Base-by-base conservation (phyloP, 2,329 filamentous ascomycete genomes). In the Zymoseptoria brevis region DNA sequence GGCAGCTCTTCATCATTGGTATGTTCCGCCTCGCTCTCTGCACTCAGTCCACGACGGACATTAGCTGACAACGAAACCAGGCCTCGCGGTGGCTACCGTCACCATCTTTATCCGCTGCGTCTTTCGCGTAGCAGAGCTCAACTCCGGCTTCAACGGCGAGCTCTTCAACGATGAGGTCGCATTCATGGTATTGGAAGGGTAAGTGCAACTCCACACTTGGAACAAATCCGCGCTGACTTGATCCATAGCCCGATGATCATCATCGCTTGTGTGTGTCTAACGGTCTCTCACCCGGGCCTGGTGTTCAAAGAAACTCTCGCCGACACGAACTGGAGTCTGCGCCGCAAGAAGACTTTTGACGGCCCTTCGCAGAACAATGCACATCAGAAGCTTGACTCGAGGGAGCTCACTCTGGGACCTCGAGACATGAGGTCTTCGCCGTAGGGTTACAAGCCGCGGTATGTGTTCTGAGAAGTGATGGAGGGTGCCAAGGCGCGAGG, bases 71-170 rank as follows among this genome's bases (percentile, higher is more conserved):
- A 8, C 19, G 8, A 5, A 8, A 4, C 22, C 22, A 53, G 81
- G 80, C 3, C 74, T 88, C 13, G 68, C 75, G 0, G 70, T 87
- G 2, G 78, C 83, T 2, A 85, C 84, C 4, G 59, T 87, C 1
- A 45, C 54, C 65, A 84, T 89, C 67, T 81, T 88, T 62, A 81
- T 82, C 66, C 78, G 87, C 7, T 85, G 81, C 63, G 80, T 84
- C 50, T 89, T 84, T 72, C 81, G 87, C 57, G 81, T 87, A 19
- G 82, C 81, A 0, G 86, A 89, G 77, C 73, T 89, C 63, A 82
- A 80, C 62, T 76, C 81, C 56, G 87, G 87, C 1, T 90, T 84
- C 81, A 72, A 68, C 2, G 85, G 85, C 0, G 72, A 77, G 21
- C 71, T 89, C 66, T 80, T 80, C 70, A 76, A 79, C 64, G 69